These are phyloP conservation scores for Chenopodium suecicum DNA, from an alignment of 148 eudicot genomes.

Conservation along the genomic window DNA sequence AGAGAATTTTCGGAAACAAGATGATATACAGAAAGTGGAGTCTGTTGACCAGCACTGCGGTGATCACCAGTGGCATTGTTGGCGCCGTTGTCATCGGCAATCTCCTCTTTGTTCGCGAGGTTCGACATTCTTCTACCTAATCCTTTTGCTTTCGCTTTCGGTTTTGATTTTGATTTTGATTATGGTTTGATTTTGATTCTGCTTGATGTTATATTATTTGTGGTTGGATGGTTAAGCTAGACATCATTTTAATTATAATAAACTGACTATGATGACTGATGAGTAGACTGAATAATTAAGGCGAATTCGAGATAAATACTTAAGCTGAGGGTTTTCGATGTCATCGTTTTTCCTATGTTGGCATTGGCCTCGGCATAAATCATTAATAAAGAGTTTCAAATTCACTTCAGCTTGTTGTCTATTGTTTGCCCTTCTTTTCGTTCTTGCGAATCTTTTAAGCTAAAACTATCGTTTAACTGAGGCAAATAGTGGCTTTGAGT, in stretches of 20 bases:
- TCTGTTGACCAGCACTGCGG: constrained; percentile 57
- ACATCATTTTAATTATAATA: not conserved
- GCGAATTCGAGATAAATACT: too few species aligned
- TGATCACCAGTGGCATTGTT: constrained; percentile 41
- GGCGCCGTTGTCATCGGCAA: constrained; percentile 47
- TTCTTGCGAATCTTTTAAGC: not conserved
- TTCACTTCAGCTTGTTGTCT: not conserved
- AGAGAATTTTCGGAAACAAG: constrained; percentile 11
- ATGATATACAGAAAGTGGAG: constrained; percentile 90
- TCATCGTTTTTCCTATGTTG: not conserved
- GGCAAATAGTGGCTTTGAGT: not conserved
- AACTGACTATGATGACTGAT: not conserved
- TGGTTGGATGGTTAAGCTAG: not conserved
- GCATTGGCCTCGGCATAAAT: not conserved
- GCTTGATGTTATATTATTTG: not conserved
- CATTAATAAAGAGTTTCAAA: too few species aligned
- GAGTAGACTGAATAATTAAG: not conserved
- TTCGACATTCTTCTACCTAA: constrained; percentile 4
- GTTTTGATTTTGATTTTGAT: not conserved
- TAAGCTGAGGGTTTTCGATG: not conserved
- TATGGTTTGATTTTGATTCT: not conserved
- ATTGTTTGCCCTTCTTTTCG: not conserved
- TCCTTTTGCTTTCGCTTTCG: not conserved
- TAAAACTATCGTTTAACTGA: not conserved
- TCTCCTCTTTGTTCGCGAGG: constrained; percentile 40